These are phyloP conservation scores for Neohortaea acidophila DNA, from an alignment of 495 filamentous ascomycete species.

Conservation along the genomic window DNA sequence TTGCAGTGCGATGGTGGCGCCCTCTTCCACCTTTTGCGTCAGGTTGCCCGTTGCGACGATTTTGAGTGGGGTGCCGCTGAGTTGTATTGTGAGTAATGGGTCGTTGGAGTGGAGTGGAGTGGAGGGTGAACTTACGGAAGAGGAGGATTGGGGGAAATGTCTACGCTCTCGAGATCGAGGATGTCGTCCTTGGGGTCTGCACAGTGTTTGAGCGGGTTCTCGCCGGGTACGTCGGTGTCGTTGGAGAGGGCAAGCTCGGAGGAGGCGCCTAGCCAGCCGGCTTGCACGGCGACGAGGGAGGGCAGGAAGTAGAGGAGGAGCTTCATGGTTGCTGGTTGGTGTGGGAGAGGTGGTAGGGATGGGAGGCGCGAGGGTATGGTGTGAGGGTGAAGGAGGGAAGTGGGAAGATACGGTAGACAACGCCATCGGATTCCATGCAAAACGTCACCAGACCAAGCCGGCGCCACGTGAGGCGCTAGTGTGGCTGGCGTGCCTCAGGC, in stretches of 20 bases:
- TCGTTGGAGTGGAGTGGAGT: not conserved
- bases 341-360: not conserved
- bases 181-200: slow-evolving; percentile 42
- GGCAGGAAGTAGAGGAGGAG: slow-evolving; percentile 16
- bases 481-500: too few relatives aligned
- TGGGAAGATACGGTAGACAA: too few relatives aligned
- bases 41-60: slow-evolving; percentile 67
- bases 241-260: slow-evolving; percentile 18
- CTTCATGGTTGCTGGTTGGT: slow-evolving; percentile 18
- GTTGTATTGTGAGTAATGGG: slow-evolving; percentile 4
- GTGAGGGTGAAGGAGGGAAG: not conserved
- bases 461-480: not conserved
- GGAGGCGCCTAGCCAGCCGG: slow-evolving; percentile 14
- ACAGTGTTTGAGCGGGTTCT: slow-evolving; percentile 68
- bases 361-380: not conserved
- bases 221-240: slow-evolving; percentile 43
- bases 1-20: slow-evolving; percentile 60
- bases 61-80: slow-evolving; percentile 62
- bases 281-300: slow-evolving; percentile 19
- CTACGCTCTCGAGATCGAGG: slow-evolving; percentile 60
- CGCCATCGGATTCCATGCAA: too few relatives aligned
- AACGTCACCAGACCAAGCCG: too few relatives aligned
- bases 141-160: slow-evolving; percentile 77
- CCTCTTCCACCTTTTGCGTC: slow-evolving; percentile 49
- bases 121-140: slow-evolving; percentile 46